Base-by-base conservation (phyloP, 2,329 filamentous ascomycete genomes). In the Aureobasidium subglaciale region DNA sequence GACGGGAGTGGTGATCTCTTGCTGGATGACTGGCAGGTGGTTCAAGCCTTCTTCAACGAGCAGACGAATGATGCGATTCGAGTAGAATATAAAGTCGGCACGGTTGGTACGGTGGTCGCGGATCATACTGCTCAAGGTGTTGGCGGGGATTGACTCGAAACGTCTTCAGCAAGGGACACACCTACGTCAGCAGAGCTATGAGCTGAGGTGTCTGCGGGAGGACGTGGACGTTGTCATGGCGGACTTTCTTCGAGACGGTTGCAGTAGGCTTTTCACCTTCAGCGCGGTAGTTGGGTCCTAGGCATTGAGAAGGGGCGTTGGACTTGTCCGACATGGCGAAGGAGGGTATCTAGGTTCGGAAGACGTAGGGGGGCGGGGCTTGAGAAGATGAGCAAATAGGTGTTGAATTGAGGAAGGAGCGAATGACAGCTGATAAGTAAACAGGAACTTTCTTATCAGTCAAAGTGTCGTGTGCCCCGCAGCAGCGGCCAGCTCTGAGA, bases 81-180 rank as follows among this genome's bases (percentile, higher is more conserved):
- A 96, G 76, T 97, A 96, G 75, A 99, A 99, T 68, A 99, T 96
- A 71, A 99, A 99, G 72, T 99, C 93, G 60, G 90, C 93, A 58
- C 93, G 87, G 56, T 86, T 83, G 5, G 93, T 99, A 63, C 86
- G 82, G 71, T 88, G 88, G 72, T 96, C 90, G 64, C 93, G 87
- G 68, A 99, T 97, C 81, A 96, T 96, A 60, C 92, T 97, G 53
- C 65, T 32, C 16, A 32, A 25, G 22, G 57, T 35, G 53, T 57
- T 43, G 37, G 50, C 38, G 35, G 38, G 20, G 46, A 13, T 16
- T 50, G 45, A 22, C 27, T 53, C 22, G 27, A 24, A 18, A 35
- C 7, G 41, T 52, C 16, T 24, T 30, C 18, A 25, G 13, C 35
- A 45, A 41, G 52, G 38, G 24, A 57, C 50, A 50, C 43, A 83